Evolutionary conservation across 2,329 filamentous ascomycete genomes (phyloP), one percentile per base, ranked within the genome.

Genomic region (Tolypocladium guangdongense): DNA sequence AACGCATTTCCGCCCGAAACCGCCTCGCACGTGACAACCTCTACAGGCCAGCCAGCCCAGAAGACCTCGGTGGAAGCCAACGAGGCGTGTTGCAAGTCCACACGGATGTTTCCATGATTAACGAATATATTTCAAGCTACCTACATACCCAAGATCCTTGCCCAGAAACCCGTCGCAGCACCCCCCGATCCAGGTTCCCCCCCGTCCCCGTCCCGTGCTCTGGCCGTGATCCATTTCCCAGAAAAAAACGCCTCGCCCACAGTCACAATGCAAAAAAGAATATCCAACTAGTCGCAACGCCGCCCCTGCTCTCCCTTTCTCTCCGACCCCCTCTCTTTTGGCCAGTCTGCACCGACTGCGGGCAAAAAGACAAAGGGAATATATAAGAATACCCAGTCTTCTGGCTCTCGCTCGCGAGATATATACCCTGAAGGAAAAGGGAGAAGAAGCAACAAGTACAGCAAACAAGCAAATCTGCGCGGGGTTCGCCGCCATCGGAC

Each of bases 201-300:
- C 12, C 16, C 5, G 35, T 32, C 43, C 16, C 6, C 43, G 10
- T 11, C 24, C 41, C 24, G 16, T 45, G 41, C 41, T n/a, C 41
- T 20, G 27, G 43, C 43, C 43, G 43, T 47, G 43, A 33, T 47
- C 20, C 18, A 14, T 3, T 20, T 32, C 43, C 43, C 43, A n/a
- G 41, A 18, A 20, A 33, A 11, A 49, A 16, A 52, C 51, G 45
- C 51, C 51, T 41, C 51, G 51, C 51, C 51, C 51, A 52, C 38
- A 38, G 27, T 22, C 41, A 30, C 43, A 39, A 52, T 48, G 27
- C 43, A 52, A 37, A 35, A 30, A 35, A 33, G 18, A 47, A 47
- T 47, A 33, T 33, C 43, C 43, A n/a, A 33, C 43, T 27, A 47
- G 27, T 32, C 6, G 30, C 43, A 47, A 46, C 43, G 43, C 43